A percentile compares a stretch with the other conserved stretches of the same genome.
phyloP scores from a whole-genome alignment of 1,139 yeast species.

The Dujonia santamariae region DNA sequence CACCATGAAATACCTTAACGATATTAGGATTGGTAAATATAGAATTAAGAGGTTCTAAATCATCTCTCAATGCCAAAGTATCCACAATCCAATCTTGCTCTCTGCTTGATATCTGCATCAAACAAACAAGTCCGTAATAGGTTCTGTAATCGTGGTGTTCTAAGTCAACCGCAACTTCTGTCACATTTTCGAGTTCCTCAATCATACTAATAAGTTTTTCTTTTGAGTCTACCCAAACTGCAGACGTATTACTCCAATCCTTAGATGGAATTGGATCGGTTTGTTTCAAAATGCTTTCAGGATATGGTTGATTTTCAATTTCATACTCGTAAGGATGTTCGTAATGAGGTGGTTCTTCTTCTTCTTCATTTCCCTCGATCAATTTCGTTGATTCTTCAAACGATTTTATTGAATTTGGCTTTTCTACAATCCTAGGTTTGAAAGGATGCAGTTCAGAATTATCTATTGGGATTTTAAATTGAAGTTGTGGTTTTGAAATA shows the following conservation, averaged over 20 bases:
- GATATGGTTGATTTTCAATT: constrained; percentile 70
- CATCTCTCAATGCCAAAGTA: constrained; percentile 71
- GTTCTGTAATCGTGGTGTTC: constrained; percentile 95
- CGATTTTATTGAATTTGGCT: constrained; percentile 67
- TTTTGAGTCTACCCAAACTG: constrained; percentile 69
- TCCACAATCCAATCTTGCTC: constrained; percentile 84
- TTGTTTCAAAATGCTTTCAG: constrained; percentile 48
- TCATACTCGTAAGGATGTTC: constrained; percentile 83
- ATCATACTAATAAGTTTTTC: constrained; percentile 56
- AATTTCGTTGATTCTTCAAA: constrained; percentile 50
- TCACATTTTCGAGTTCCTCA: constrained; percentile 42
- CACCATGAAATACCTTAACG: constrained; percentile 92
- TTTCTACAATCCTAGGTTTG: constrained; percentile 62
- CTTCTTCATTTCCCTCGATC: constrained; percentile 23
- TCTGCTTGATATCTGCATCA: constrained; percentile 89
- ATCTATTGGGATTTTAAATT: constrained; percentile 58
- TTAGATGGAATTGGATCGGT: constrained; percentile 52
- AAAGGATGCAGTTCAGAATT: constrained; percentile 72
- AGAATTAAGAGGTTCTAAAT: constrained; percentile 62
- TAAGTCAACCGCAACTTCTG: constrained; percentile 89
- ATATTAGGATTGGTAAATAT: constrained; percentile 79
- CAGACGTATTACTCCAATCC: constrained; percentile 64
- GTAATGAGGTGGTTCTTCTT: constrained; percentile 56
- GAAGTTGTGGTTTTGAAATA: constrained; percentile 68
- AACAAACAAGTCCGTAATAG: constrained; percentile 84